Evolutionary conservation across 169 alveolate species (phyloP).

Genomic region (Perkinsus marinus): DNA sequence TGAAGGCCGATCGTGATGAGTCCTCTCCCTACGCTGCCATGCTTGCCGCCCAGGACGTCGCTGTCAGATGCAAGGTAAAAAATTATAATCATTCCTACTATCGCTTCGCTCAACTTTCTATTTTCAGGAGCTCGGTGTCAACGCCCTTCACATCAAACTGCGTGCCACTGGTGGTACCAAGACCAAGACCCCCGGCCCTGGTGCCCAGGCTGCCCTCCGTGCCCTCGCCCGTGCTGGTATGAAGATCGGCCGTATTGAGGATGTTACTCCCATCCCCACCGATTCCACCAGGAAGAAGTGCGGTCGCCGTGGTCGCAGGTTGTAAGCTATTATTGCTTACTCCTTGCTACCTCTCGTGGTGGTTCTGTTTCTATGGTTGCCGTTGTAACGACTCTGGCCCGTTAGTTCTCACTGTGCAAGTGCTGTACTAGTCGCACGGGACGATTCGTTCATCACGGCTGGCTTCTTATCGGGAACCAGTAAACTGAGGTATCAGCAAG

Average conservation of each 20-base stretch:
- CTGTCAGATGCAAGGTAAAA: conserved; percentile 69
- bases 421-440: no score
- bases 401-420: no score
- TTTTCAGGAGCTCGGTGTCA: conserved; percentile 80
- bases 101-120: no score
- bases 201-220: conserved; percentile 98
- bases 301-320: conserved; percentile 99
- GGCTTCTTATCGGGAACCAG: no score
- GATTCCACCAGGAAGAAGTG: conserved; percentile 96
- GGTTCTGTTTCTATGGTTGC: no score
- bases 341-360: background rate
- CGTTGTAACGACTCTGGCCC: no score
- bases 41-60: conserved; percentile 99
- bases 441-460: no score
- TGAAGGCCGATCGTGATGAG: conserved; percentile 98
- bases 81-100: no score
- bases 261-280: conserved; percentile 99
- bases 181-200: conserved; percentile 98
- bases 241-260: conserved; percentile 98
- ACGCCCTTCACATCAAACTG: conserved; percentile 94
- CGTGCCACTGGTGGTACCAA: conserved; percentile 96
- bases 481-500: no score
- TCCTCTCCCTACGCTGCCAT: conserved; percentile 99
- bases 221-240: conserved; percentile 98
- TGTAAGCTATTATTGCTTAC: conserved; percentile 41